Evolutionary conservation across 1,284 basidiomycete species (phyloP), one percentile per base, ranked within the genome.

Genomic region (Boletus hoseneyae): DNA sequence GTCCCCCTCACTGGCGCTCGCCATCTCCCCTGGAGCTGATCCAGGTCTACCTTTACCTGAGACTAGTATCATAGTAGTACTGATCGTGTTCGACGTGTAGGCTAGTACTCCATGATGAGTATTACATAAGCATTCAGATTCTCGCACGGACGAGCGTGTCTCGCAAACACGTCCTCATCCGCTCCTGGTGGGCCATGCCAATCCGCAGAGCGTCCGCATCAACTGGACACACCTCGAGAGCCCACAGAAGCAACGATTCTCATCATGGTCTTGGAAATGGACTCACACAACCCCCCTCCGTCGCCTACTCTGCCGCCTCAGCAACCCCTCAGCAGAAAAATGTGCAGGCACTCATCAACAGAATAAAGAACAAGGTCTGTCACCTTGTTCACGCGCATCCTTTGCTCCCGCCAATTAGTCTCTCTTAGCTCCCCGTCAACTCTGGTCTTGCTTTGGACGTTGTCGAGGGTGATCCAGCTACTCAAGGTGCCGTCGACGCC

Each of bases 371-470:
- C 66, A 89, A 87, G 76, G 88, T 82, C 5, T 7, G 58, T 60
- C 0, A 0, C 16, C 15, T 45, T 43, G 32, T 43, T 36, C 25
- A 42, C 52, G 39, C 43, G 39, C 50, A 4, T 40, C 8, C 0
- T 21, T 19, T 16, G 16, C 23, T 12, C 30, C 27, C 42, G 44
- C 15, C 19, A 33, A 16, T 43, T 11, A 15, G 32, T 35, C 38
- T 35, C 29, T 36, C 12, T 10, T 19, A 95, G 92, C 77, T 95
- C n/a, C 93, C 92, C 50, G 86, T 82, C 62, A 80, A 90, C 69
- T 93, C 91, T 33, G 92, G 92, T 12, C 73, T 80, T 37, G 73
- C 83, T 23, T 67, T 94, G 42, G 81, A 83, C 57, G 77, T 81
- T 37, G 72, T 94, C 52, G 92, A 94, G 69, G 73, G 75, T 7